Evolutionary conservation across 495 filamentous ascomycete species (phyloP), one percentile per base, ranked within the genome.

Genomic region (Penicillium arizonense): DNA sequence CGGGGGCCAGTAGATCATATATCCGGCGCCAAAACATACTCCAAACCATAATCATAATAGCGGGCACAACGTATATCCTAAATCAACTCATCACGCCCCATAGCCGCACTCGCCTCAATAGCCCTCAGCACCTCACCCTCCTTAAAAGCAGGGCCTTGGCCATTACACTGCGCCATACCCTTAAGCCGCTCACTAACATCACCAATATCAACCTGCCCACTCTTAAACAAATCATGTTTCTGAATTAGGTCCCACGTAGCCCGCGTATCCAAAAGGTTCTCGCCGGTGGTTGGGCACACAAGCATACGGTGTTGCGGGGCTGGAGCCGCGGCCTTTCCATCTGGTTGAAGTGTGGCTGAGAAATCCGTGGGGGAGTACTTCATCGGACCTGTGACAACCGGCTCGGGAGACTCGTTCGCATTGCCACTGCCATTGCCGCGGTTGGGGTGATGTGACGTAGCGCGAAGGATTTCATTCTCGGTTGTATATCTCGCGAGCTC

Each of bases 401-500:
- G 58, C 24, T 49, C 67, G 32, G 46, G 56, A 61, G 57, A 32
- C 36, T 69, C 57, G 34, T 64, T 58, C 5, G 56, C 30, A 10
- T 56, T 26, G 43, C 53, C 58, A 26, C 56, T 55, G 42, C 56
- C 58, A 26, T 57, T 55, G 42, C 56, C 51, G 39, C 58, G 65
- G 60, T 23, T 64, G 45, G 39, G 50, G 54, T 44, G 59, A 40
- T 44, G 53, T 37, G 83, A 79, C 14, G 88, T 91, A 7, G 89
- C 89, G n/a, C 90, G 87, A 20, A 98, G 75, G 47, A 96, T 93
- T 73, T 97, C 91, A 68, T 96, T 97, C 69, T 98, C 92, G 26
- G 89, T 94, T 47, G 80, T 80, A 47, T 87, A 85, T 59, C 84
- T 83, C 49, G 91, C 88, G 14, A 96, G 76, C 59, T 91, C 87